Evolutionary conservation across 1,284 basidiomycete species (phyloP).

Genomic region (Hypsizygus ulmarius): DNA sequence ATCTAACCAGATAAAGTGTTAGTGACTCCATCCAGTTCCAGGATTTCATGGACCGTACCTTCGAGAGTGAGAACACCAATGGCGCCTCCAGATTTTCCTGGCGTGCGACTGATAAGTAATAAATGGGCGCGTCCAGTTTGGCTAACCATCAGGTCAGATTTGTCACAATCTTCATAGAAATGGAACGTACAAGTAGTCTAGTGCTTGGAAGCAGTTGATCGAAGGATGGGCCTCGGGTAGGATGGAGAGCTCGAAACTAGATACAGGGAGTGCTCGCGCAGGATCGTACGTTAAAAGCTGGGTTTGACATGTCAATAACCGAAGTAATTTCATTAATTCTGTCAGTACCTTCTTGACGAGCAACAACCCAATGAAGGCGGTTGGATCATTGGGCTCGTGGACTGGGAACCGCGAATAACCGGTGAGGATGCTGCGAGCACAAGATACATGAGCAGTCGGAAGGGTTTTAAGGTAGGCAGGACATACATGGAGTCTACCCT

Average conservation of each 20-base stretch:
- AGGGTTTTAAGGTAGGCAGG: neutral
- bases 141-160: constrained; percentile 39
- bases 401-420: constrained; percentile 96
- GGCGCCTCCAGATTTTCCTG: constrained; percentile 78
- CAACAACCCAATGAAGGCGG: constrained; percentile 84
- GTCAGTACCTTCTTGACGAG: constrained; percentile 74
- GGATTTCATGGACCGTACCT: constrained; percentile 41
- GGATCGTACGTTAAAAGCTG: constrained; percentile 92
- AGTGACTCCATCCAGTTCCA: neutral
- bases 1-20: constrained; percentile 36
- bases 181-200: constrained; percentile 75
- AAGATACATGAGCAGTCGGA: neutral
- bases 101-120: constrained; percentile 81
- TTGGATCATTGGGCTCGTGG: constrained; percentile 72
- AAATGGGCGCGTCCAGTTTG: constrained; percentile 96
- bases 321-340: neutral
- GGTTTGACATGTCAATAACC: neutral
- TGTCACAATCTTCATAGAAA: neutral
- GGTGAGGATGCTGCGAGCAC: constrained; percentile 44
- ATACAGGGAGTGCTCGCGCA: constrained; percentile 73
- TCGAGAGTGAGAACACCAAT: constrained; percentile 82
- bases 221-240: constrained; percentile 87
- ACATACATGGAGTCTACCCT: constrained; percentile 73
- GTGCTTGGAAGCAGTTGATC: constrained; percentile 83
- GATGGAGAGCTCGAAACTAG: constrained; percentile 73